phyloP scores from a whole-genome alignment of 306 rosid genomes.

The Rosa chinensis region DNA sequence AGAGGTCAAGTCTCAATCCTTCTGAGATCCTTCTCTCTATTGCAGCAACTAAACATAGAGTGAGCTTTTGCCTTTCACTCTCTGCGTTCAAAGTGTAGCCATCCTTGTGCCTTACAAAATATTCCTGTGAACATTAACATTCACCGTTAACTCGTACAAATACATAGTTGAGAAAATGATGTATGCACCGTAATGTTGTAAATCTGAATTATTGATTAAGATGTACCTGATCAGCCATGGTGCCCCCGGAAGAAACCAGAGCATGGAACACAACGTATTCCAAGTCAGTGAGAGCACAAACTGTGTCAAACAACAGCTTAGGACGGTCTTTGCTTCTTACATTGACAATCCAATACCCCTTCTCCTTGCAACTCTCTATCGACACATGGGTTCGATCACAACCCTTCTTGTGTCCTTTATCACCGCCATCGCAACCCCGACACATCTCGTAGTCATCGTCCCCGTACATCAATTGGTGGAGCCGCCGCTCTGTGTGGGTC shows the following conservation, averaged over 20 bases:
- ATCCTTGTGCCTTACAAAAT: constrained; percentile 57
- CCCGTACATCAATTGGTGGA: constrained; percentile 80
- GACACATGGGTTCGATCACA: constrained; percentile 74
- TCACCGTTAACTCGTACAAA: not conserved
- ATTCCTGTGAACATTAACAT: constrained; percentile 60
- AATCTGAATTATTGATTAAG: not conserved
- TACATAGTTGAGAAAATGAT: not conserved
- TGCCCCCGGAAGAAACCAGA: constrained; percentile 59
- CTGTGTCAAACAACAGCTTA: constrained; percentile 75
- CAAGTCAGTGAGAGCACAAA: constrained; percentile 76
- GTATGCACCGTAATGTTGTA: not conserved
- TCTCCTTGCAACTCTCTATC: constrained; percentile 58
- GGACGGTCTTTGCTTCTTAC: constrained; percentile 72
- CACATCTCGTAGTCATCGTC: constrained; percentile 65
- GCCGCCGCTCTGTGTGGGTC: constrained; percentile 72
- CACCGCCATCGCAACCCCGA: constrained; percentile 42
- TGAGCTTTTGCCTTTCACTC: constrained; percentile 54
- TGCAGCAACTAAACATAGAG: constrained; percentile 68
- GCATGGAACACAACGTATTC: constrained; percentile 82
- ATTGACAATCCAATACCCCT: constrained; percentile 64
- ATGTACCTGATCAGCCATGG: constrained; percentile 73
- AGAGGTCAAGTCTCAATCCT: constrained; percentile 67
- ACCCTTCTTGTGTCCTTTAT: constrained; percentile 46
- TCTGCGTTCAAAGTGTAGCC: constrained; percentile 40
- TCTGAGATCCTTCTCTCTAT: constrained; percentile 79